phyloP scores from a whole-genome alignment of 2,329 filamentous ascomycete species.

The Cladosporium sp. region DNA sequence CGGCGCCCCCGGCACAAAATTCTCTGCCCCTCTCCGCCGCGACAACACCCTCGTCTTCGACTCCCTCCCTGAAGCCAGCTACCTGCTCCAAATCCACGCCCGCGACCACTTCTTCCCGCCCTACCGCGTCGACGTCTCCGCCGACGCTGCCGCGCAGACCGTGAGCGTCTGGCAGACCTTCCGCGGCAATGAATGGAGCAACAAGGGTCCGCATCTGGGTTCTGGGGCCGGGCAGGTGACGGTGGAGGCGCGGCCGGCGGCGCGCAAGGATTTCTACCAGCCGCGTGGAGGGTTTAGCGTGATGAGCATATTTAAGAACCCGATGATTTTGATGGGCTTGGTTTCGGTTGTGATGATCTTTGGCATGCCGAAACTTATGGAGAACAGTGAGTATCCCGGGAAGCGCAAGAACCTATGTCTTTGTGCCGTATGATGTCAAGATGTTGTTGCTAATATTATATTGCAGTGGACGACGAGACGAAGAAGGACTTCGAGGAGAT shows the following conservation, averaged over 20 bases:
- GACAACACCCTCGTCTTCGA: constrained; percentile 69
- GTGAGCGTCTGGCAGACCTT: constrained; percentile 76
- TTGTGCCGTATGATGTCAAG: not conserved
- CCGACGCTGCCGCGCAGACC: constrained; percentile 37
- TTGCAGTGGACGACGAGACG: constrained; percentile 89
- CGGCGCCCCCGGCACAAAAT: constrained; percentile 34
- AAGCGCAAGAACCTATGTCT: not conserved
- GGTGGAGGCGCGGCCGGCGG: constrained; percentile 58
- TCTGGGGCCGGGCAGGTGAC: constrained; percentile 39
- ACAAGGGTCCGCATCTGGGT: constrained; percentile 62
- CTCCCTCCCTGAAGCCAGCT: constrained; percentile 65
- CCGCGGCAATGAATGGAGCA: constrained; percentile 82
- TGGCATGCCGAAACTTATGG: constrained; percentile 90
- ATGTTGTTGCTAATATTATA: not conserved
- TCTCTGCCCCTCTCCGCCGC: constrained; percentile 59
- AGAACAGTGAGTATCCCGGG: constrained; percentile 68
- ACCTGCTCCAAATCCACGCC: constrained; percentile 76
- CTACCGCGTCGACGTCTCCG: constrained; percentile 66
- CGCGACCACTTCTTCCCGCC: constrained; percentile 69
- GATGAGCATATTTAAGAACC: constrained; percentile 80
- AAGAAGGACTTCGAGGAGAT: constrained; percentile 87
- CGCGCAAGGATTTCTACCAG: constrained; percentile 67
- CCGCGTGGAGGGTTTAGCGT: constrained; percentile 61
- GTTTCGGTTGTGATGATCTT: constrained; percentile 78
- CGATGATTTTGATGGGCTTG: constrained; percentile 90